These are phyloP conservation scores for Schwanniomyces polymorphus DNA, from an alignment of 805 yeast species.

Conservation along the genomic window DNA sequence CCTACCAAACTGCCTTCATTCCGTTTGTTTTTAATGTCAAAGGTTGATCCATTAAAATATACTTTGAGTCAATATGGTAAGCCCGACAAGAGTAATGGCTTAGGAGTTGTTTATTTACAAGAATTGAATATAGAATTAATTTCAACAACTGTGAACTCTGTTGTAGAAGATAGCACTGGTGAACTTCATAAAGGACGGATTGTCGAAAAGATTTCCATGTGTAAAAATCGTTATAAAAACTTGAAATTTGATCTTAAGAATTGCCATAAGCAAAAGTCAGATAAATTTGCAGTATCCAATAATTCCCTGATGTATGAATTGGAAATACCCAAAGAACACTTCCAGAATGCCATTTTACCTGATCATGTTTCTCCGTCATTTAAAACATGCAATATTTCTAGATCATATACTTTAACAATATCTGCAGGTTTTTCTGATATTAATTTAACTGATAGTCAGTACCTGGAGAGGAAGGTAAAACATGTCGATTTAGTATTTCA, in stretches of 20 bases:
- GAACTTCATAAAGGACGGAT: conserved; percentile 27
- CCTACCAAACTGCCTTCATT: conserved; percentile 43
- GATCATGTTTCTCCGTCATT: conserved; percentile 54
- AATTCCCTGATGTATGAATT: conserved; percentile 30
- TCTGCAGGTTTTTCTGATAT: conserved; percentile 26
- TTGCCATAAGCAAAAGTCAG: conserved; percentile 23
- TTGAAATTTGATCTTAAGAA: conserved; percentile 39
- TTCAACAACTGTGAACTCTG: conserved; percentile 25
- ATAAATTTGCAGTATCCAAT: conserved; percentile 18
- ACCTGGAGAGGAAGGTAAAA: conserved; percentile 18
- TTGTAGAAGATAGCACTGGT: conserved; percentile 20
- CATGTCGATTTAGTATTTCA: conserved; percentile 30
- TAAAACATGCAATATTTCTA: conserved; percentile 52
- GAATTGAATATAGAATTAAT: conserved; percentile 32
- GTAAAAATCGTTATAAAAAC: conserved; percentile 33
- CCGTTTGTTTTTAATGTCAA: conserved; percentile 29
- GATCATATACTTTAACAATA: conserved; percentile 25
- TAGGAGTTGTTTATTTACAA: conserved; percentile 46
- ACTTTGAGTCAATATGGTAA: conserved; percentile 28
- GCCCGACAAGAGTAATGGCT: conserved; percentile 46
- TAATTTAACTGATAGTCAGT: conserved; percentile 19
- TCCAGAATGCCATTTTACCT: conserved; percentile 45
- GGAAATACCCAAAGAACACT: conserved; percentile 44
- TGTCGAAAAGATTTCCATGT: conserved; percentile 23
- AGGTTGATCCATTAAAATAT: conserved; percentile 26